Evolutionary conservation across 1,284 basidiomycete species (phyloP), one percentile per base, ranked within the genome.

Genomic region (Fomitiporia mediterranea): DNA sequence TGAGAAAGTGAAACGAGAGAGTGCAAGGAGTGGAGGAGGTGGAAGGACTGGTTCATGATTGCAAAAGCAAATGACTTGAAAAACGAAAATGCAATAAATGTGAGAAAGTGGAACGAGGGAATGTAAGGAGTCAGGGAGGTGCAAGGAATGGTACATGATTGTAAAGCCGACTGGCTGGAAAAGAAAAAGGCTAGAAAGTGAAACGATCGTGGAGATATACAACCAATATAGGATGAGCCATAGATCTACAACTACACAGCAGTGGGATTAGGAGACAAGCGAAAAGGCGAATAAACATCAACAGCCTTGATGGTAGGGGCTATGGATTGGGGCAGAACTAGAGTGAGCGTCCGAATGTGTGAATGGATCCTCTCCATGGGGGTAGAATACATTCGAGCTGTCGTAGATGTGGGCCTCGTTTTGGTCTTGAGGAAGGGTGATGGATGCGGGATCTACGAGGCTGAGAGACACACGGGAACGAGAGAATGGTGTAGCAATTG

Each of bases 351-450:
- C 70, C 64, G 76, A 70, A 53, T 72, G 86, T 46, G 85, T 83
- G 55, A 86, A 77, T 38, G 84, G 80, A 64, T 86, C 83, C 66
- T 81, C 73, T 67, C 83, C 81, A 63, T 83, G 83, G 32, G 76
- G 76, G 65, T 79, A 79, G 71, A 83, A 81, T 67, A 79, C 73
- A 68, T 82, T 75, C 66, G 74, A 73, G 63, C 79, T 76, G 67
- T 81, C 74, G 69, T 82, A 86, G 58, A 89, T 78, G 64, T 80
- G 80, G 52, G 78, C 79, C 47, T 64, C 68, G 74, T 65, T 61
- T 74, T 73, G 75, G 65, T 80, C 79, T 52, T 71, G 68, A 50
- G 80, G 76, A 54, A 78, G 72, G 19, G 79, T 72, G 32, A 78
- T 68, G 52, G 76, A 74, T 59, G 78, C 72, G 44, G 78, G 72